phyloP scores from a whole-genome alignment of 2,329 filamentous ascomycete genomes.

The Stagonosporopsis rhizophila region DNA sequence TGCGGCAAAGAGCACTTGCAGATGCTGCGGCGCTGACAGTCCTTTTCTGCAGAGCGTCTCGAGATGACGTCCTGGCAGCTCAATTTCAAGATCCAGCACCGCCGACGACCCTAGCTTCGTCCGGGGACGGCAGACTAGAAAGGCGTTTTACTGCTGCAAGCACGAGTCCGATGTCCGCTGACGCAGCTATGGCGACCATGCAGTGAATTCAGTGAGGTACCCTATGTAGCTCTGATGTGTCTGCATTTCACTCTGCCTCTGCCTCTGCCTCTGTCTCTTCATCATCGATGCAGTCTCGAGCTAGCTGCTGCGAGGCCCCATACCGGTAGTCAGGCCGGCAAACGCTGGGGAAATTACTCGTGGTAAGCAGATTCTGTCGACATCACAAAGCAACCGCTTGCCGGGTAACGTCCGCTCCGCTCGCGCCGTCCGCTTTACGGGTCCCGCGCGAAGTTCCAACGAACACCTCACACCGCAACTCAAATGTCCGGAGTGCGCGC shows the following conservation, averaged over 20 bases:
- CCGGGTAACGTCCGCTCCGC: conserved; percentile 8
- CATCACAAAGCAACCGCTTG: conserved; percentile 3
- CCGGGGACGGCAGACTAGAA: neutral
- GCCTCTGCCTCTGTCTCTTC: neutral
- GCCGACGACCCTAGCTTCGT: conserved; percentile 12
- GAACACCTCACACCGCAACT: conserved; percentile 20
- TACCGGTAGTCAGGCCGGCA: conserved; percentile 2
- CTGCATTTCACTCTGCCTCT: neutral
- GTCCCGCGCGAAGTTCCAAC: conserved; percentile 1
- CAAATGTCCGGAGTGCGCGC: conserved; percentile 13
- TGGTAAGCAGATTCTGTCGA: neutral
- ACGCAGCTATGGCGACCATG: neutral
- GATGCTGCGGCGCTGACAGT: neutral
- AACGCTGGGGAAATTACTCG: neutral
- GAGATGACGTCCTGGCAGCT: conserved; percentile 4
- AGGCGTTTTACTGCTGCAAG: neutral
- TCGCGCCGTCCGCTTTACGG: conserved; percentile 3
- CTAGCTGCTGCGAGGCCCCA: neutral
- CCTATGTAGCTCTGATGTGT: neutral
- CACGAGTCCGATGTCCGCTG: conserved; percentile 3
- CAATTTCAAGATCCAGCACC: conserved; percentile 8
- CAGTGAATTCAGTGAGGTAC: neutral
- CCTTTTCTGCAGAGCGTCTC: neutral
- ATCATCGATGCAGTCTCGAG: neutral
- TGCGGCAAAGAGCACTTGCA: neutral